Base-by-base conservation (phyloP, 2,329 filamentous ascomycete genomes). In the Aspergillus ustus region DNA sequence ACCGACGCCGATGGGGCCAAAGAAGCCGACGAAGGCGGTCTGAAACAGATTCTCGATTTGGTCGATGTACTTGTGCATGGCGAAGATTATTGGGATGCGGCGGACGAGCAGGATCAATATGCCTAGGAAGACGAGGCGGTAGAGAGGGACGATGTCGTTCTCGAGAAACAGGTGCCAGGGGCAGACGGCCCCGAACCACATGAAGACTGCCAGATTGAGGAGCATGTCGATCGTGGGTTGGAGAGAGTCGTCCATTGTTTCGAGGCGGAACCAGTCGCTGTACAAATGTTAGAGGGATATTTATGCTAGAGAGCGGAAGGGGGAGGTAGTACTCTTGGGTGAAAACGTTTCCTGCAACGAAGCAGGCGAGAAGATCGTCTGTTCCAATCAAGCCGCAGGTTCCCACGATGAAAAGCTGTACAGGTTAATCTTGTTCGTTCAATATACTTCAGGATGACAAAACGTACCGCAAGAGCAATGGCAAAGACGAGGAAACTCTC, bases 171-270 rank as follows among this genome's bases (percentile, higher is more conserved):
- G 80, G 4, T 81, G 74, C 93, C 93, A 97, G 0, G 93, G 93
- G 61, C 90, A 91, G 11, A 93, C 86, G 0, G 92, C 91, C 3
- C 93, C 93, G 69, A 91, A 94, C 93, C 92, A 97, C 77, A 96
- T 87, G 75, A 97, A 97, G 44, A 97, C 85, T 19, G 89, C 83
- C 3, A 96, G 87, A 72, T 97, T 97, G 60, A 97, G 88, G 2
- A 97, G 83, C 92, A 97, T 96, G 74, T 97, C 93, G 50, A 97
- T 91, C 0, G 93, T 97, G 0, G 93, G 93, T 73, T 97, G 93
- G n/a, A 97, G 84, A 2, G 91, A 93, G 74, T 97, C 94, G 68
- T 97, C 93, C 69, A 90, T 81, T 0, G 93, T 97, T 75, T 96
- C 91, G 1, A 94, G 81, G 0, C 93, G 89, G 77, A 97, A 97